Evolutionary conservation across 192 early-diverging fungal genomes (phyloP).

Genomic region (Kappamyces sp.): DNA sequence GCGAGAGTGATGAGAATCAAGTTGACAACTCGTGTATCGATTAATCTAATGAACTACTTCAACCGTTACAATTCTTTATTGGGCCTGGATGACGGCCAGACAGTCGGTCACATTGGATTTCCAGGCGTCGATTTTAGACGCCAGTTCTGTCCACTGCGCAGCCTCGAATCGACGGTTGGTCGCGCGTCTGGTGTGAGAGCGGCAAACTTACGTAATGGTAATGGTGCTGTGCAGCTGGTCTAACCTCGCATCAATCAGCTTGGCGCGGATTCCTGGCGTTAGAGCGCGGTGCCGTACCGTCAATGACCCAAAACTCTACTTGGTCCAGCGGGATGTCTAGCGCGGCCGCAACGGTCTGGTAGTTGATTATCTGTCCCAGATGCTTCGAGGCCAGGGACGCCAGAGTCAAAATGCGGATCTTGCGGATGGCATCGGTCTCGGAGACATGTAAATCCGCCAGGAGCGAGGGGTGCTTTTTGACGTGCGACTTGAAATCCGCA

Average conservation of each 20-base stretch:
- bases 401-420: conserved; percentile 83
- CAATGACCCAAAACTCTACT: conserved; percentile 94
- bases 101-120: conserved; percentile 70
- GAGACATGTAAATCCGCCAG: conserved; percentile 47
- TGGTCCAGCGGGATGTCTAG: conserved; percentile 71
- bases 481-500: conserved; percentile 57
- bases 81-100: conserved; percentile 62
- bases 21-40: no score
- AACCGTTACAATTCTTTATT: no score
- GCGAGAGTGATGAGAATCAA: no score
- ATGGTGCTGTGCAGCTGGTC: conserved; percentile 82
- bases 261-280: conserved; percentile 66
- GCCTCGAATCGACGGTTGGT: conserved; percentile 77
- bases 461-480: conserved; percentile 43
- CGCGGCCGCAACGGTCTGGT: conserved; percentile 64
- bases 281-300: conserved; percentile 35
- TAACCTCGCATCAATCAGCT: conserved; percentile 90
- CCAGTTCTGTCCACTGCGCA: conserved; percentile 77
- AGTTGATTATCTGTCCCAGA: conserved; percentile 63
- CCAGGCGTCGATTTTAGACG: conserved; percentile 66
- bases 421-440: conserved; percentile 56
- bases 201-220: conserved; percentile 42
- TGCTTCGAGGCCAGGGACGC: conserved; percentile 68
- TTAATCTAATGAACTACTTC: no score
- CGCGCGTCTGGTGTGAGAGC: conserved; percentile 52